phyloP scores from a whole-genome alignment of 495 filamentous ascomycete species.

The Beverwykella pulmonaria region DNA sequence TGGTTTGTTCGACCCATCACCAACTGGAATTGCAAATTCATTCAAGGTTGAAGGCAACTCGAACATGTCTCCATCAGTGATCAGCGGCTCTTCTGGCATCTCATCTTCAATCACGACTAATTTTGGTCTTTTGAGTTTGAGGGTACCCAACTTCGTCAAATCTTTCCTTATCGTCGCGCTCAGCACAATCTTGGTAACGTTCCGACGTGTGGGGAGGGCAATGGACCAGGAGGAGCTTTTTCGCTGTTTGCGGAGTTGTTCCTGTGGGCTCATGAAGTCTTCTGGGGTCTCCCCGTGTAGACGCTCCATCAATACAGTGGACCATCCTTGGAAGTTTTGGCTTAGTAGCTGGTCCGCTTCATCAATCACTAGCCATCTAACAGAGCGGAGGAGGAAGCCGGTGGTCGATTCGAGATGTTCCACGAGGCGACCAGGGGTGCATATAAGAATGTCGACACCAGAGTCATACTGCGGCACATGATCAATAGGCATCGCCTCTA shows the following conservation, averaged over 20 bases:
- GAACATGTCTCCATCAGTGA: conserved; percentile 47
- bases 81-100: conserved; percentile 36
- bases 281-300: conserved; percentile 51
- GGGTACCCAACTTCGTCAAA: conserved; percentile 71
- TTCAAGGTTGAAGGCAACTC: conserved; percentile 68
- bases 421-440: conserved; percentile 88
- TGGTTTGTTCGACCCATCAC: conserved; percentile 78
- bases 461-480: conserved; percentile 66
- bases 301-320: conserved; percentile 68
- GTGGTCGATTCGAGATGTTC: conserved; percentile 84
- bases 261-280: conserved; percentile 33
- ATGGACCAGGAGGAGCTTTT: conserved; percentile 51
- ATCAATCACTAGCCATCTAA: conserved; percentile 88
- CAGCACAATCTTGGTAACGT: conserved; percentile 70
- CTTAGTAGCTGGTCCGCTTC: conserved; percentile 91
- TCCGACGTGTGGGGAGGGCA: conserved; percentile 49
- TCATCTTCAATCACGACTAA: conserved; percentile 69
- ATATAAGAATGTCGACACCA: conserved; percentile 85
- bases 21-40: conserved; percentile 75
- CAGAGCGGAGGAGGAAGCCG: conserved; percentile 72
- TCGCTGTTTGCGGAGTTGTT: conserved; percentile 54
- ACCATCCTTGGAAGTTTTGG: conserved; percentile 91
- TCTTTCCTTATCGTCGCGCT: conserved; percentile 95
- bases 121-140: conserved; percentile 73
- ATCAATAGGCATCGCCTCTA: conserved; percentile 52